These are phyloP conservation scores for Didymosphaeria variabile DNA, from an alignment of 2,329 filamentous ascomycete species.

Conservation along the genomic window DNA sequence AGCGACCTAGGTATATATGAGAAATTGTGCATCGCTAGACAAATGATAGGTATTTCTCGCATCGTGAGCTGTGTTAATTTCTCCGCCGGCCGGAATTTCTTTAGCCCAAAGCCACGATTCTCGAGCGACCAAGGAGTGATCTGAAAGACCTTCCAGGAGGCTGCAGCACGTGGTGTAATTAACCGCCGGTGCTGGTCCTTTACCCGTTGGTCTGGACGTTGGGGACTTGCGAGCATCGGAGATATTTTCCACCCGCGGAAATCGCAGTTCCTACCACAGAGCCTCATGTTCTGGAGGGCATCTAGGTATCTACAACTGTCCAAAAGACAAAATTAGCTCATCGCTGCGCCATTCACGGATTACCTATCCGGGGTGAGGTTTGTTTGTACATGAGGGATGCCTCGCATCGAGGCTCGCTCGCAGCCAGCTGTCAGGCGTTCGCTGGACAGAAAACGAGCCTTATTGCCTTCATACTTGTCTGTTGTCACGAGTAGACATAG, in stretches of 20 bases:
- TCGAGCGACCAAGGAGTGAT: neutral
- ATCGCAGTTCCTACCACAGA: neutral
- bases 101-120: no score
- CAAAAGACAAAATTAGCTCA: no score
- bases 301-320: no score
- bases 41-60: neutral
- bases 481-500: neutral
- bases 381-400: neutral
- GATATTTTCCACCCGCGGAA: neutral
- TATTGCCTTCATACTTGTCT: neutral
- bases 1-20: neutral
- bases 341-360: neutral
- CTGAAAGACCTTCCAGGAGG: neutral
- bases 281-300: neutral
- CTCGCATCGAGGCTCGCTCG: conserved; percentile 3
- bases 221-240: neutral
- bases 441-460: neutral
- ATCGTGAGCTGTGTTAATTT: neutral
- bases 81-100: neutral
- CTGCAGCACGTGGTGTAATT: conserved; percentile 4
- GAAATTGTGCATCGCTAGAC: neutral
- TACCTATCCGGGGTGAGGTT: neutral
- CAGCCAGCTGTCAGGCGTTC: neutral
- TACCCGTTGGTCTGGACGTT: neutral
- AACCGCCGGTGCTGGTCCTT: conserved; percentile 8